A percentile compares a stretch with the other conserved stretches of the same genome.
These are phyloP conservation scores for Pythium chondricola DNA, from an alignment of 352 stramenopile genomes.

Conservation along the genomic window DNA sequence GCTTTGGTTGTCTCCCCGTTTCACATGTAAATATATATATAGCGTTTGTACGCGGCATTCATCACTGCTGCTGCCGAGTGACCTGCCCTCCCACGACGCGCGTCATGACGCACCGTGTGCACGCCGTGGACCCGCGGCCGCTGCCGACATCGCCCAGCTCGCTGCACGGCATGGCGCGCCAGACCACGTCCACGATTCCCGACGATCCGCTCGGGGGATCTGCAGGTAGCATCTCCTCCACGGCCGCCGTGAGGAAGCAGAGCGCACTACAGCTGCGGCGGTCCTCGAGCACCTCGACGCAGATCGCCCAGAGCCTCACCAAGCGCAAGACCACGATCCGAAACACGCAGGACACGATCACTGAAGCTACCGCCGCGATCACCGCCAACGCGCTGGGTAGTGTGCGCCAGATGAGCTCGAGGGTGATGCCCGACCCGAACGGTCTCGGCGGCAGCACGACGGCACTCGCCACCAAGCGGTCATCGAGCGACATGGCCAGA, in stretches of 20 bases:
- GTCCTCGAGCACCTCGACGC: constrained; percentile 36
- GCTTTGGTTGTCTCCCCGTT: too few species aligned
- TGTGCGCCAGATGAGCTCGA: constrained; percentile 20
- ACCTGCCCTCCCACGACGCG: too few species aligned
- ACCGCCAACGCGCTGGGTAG: constrained; percentile 19
- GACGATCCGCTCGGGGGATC: constrained; percentile 33
- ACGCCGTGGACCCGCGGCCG: neutral
- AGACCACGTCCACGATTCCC: constrained; percentile 23
- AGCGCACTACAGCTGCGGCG: constrained; percentile 33
- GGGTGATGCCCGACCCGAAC: constrained; percentile 28
- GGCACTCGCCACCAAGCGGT: constrained; percentile 10
- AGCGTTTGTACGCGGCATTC: too few species aligned
- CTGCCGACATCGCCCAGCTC: neutral
- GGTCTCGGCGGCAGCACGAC: constrained; percentile 12
- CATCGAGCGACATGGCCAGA: constrained; percentile 30
- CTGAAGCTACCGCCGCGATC: constrained; percentile 21
- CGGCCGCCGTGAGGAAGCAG: constrained; percentile 17
- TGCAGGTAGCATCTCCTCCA: constrained; percentile 17
- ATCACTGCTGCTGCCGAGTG: too few species aligned
- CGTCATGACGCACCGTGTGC: neutral
- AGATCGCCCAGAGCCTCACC: constrained; percentile 20
- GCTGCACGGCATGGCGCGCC: constrained; percentile 2
- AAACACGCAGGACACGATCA: constrained; percentile 14
- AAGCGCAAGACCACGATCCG: constrained; percentile 21
- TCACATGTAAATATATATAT: too few species aligned